Evolutionary conservation across 2,329 filamentous ascomycete genomes (phyloP), one percentile per base, ranked within the genome.

Genomic region (Fusarium penzigii): DNA sequence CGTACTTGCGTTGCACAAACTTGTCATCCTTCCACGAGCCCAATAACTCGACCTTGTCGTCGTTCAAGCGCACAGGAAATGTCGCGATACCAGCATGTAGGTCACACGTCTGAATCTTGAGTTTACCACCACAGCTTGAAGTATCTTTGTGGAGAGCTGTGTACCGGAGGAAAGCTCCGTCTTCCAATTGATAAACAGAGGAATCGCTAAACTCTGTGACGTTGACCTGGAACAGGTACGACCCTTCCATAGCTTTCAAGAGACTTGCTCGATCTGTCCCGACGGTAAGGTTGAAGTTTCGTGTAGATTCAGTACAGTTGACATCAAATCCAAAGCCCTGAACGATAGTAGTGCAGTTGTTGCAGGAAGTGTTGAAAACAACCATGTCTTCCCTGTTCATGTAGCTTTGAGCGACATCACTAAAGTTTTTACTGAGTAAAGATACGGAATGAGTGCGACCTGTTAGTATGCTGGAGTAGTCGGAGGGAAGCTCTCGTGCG

Each of bases 1-100:
- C 57, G 7, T 50, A 63, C 60, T 63, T 57, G 11, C 46, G 52
- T 32, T 52, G 17, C 8, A 61, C 39, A 39, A 63, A 63, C 40
- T 59, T 39, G 7, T 63, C 60, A 9, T 59, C 48, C 9, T 51
- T 53, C 60, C 60, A 58, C 2, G 40, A 51, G 2, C 61, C 58
- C 1, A 14, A 20, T 2, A 63, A 52, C 2, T 53, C 42, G 3
- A 59, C 50, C 2, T 43, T 53, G 8, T 45, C 38, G 0, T 43
- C 56, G 1, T 53, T 34, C 2, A 63, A 7, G 2, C 29, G 38
- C 0, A 63, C 53, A 0, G 55, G 44, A 4, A 63, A 61, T 10
- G 47, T 52, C 0, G 60, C 16, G 11, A 63, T 53, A 1, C 60
- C 60, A 3, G 29, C 60, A 12, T 63, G 56, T 1, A 63, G 25